phyloP scores from a whole-genome alignment of 768 basidiomycete genomes.

The Kwoniella sp. region DNA sequence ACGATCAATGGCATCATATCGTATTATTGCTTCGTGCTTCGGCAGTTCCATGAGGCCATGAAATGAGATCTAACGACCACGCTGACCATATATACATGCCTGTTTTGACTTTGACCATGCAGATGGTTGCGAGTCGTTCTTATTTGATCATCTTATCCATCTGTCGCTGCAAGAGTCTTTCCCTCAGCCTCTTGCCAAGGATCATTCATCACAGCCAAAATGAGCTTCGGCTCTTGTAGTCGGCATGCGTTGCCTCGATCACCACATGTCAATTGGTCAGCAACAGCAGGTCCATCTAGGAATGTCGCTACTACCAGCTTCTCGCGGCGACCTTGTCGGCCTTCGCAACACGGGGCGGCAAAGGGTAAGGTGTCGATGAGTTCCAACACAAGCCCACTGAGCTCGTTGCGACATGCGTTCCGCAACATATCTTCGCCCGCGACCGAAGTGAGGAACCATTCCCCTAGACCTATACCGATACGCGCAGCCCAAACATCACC shows the following conservation, averaged over 20 bases:
- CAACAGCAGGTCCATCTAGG: slow-evolving; percentile 16
- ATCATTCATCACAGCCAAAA: neutral
- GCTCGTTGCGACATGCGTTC: neutral
- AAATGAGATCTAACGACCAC: neutral
- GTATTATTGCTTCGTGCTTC: too few relatives aligned
- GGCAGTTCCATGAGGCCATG: neutral
- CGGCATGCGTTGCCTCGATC: slow-evolving; percentile 13
- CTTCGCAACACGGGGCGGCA: neutral
- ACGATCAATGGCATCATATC: slow-evolving; percentile 11
- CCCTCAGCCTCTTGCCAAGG: neutral
- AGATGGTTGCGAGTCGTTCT: neutral
- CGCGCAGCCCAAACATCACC: neutral
- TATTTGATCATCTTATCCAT: too few relatives aligned
- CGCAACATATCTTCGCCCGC: neutral
- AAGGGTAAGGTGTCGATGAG: neutral
- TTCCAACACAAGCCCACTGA: neutral
- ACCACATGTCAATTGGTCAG: neutral
- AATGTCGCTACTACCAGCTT: neutral
- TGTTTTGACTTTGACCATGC: neutral
- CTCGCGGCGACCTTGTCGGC: neutral
- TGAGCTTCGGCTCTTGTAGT: slow-evolving; percentile 30
- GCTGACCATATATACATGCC: neutral
- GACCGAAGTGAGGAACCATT: neutral
- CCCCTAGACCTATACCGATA: neutral
- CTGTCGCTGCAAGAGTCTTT: neutral